A percentile compares a stretch with the other conserved stretches of the same genome.
These are phyloP conservation scores for Scortechinia acanthostroma DNA, from an alignment of 2,329 filamentous ascomycete species.

Conservation along the genomic window DNA sequence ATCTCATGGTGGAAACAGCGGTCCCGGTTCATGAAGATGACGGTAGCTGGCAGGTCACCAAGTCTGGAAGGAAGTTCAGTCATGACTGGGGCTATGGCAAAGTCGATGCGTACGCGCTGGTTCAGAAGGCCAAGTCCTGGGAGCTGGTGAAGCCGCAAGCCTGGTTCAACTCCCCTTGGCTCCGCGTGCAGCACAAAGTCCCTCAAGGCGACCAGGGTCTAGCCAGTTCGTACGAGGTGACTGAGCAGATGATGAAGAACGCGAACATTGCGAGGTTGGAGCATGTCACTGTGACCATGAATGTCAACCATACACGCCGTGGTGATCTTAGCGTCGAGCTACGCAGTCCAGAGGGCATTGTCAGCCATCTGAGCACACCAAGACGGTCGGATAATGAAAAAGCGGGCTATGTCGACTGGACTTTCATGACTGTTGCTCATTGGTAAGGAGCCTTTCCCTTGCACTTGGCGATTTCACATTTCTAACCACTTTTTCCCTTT, in stretches of 20 bases:
- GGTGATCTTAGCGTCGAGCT: conserved; percentile 91
- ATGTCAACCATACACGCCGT: conserved; percentile 77
- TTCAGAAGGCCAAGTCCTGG: conserved; percentile 81
- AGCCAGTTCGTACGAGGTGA: conserved; percentile 75
- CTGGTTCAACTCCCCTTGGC: conserved; percentile 90
- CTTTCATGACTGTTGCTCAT: conserved; percentile 96
- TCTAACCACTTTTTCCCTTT: conserved; percentile 17
- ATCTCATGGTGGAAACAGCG: conserved; percentile 78
- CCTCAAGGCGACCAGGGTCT: conserved; percentile 80
- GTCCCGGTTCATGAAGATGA: conserved; percentile 69
- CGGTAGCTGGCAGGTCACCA: conserved; percentile 75
- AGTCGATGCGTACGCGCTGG: conserved; percentile 77
- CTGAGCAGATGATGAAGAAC: conserved; percentile 68
- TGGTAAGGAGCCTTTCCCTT: conserved; percentile 52
- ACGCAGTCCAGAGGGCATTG: conserved; percentile 72
- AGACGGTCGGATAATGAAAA: conserved; percentile 61
- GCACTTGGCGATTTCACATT: neutral
- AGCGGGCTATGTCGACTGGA: conserved; percentile 85
- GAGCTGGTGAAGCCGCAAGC: conserved; percentile 86
- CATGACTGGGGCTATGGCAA: conserved; percentile 96
- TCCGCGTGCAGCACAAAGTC: conserved; percentile 78
- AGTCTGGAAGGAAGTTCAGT: conserved; percentile 78
- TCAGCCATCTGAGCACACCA: conserved; percentile 75
- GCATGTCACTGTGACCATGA: conserved; percentile 97
- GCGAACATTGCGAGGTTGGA: conserved; percentile 83